Evolutionary conservation across 177 flowering plant species (phyloP), one percentile per base, ranked within the genome.

Genomic region (Vitis hybrid): DNA sequence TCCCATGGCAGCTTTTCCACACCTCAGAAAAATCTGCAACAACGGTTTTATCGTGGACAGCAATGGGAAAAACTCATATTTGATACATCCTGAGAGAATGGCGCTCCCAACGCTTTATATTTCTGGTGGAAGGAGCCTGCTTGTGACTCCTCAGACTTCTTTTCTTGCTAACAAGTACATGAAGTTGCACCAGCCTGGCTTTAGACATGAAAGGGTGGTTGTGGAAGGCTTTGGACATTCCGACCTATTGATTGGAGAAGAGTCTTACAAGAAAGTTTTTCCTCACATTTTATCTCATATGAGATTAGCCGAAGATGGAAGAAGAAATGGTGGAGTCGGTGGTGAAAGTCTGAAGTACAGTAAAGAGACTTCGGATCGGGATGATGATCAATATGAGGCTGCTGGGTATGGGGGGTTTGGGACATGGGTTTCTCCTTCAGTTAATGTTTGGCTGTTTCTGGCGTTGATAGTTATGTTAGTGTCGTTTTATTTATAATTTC

Each of bases 171-270:
- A 88, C 77, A 74, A 78, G 58, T 85, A 83, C 73, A 86, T 86
- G 89, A 86, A 74, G 69, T 29, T 88, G 81, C 89, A 87, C 75
- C 89, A 87, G 52, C 86, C 91, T 67, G 71, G 76, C 33, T 84
- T 76, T 29, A 74, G 67, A 49, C 86, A 86, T 68, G 80, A 76
- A 68, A 76, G 91, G 70, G 81, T 84, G 45, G 88, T 86, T 45
- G 80, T 86, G 26, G 86, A 82, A 3, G 85, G 83, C 11, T 77
- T 75, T 56, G 81, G 81, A 10, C 85, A 82, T 51, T 77, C 80
- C 1, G 85, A 80, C 58, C 57, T 82, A 19, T 59, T 82, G 76
- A 77, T 77, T 11, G 85, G 85, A n/a, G 79, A 82, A 58, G 70
- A 75, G 22, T 75, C 82, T 39, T 14, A 39, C 49, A 55, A 62